Base-by-base conservation (phyloP, 306 rosid species). In the Cucurbita ficifolia region DNA sequence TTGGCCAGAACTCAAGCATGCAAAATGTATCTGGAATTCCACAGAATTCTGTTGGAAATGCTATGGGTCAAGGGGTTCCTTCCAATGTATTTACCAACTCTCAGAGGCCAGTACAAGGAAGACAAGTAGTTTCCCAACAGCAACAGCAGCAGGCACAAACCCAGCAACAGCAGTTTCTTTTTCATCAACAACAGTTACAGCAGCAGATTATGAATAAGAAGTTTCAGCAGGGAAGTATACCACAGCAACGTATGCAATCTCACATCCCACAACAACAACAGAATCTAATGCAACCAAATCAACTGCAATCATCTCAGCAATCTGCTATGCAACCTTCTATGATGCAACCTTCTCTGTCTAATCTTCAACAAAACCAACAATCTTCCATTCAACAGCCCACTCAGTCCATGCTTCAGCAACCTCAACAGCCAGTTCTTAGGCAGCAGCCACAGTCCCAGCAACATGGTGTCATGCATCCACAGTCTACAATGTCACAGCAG, bases 281-380 rank as follows among this genome's bases (percentile, higher is more conserved):
- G 5, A 94, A 82, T 81, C 83, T 87, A 18, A 76, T 90, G 49
- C 96, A 88, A 76, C 81, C 92, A 51, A 84, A 76, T 77, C 97
- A 90, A 79, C 70, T 90, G 80, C 96, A 84, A 80, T 81, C 93
- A 68, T 86, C 98, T 51, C 96, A 86, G 86, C 96, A 88, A 84
- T 75, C 96, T 69, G 83, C 79, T 55, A 80, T 85, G 85, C 95
- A 88, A 78, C 80, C 95, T 64, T 76, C 92, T 68, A 79, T 80
- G 58, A 74, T 85, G 85, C 93, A 88, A 78, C 79, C 96, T 70
- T 76, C 91, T 36, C 90, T 84, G 79, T 71, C 95, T 7, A 81
- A 80, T 84, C 87, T 82, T 74, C 90, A 85, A 85, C 98, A 81
- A 81, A 87, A 80, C 84, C 98, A 88, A 63, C 90, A 85, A 77